Base-by-base conservation (phyloP, 2,329 filamentous ascomycete genomes). In the Fusarium albidum region DNA sequence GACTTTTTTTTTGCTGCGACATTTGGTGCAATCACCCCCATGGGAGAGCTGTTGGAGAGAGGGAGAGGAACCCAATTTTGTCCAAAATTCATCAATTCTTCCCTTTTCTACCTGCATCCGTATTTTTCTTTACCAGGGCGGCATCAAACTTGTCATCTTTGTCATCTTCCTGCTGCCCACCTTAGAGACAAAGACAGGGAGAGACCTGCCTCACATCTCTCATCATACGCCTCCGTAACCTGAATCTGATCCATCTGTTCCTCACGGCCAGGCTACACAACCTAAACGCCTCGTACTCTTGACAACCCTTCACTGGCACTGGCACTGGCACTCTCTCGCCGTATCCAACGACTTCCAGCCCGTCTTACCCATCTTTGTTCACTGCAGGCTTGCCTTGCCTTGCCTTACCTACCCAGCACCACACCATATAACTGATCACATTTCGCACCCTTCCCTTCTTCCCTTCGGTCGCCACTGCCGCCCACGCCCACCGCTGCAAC, bases 221-320 rank as follows among this genome's bases (percentile, higher is more conserved):
- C 49, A 28, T 49, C 43, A 18, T 17, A 54, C 53, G 43, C 48
- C 57, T 45, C 57, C 43, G 28, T 57, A 52, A 49, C 35, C 31
- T 37, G 39, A 54, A 61, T 55, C 41, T 61, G 53, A 55, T 45
- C 21, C 21, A 21, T 21, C 41, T 59, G 42, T 61, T 15, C 34
- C 57, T 55, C 53, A 55, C 57, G 47, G 58, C 44, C n/a, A 33
- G 50, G 45, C 49, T 58, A 45, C 53, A 54, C 45, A 50, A 48
- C 57, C 49, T 43, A 51, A 49, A 61, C 57, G 57, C 57, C 57
- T 61, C 57, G 38, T 59, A 58, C 57, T 40, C 41, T 57, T 45
- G 49, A n/a, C 56, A 54, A 49, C 40, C 49, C 32, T 45, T 31
- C 29, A 44, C 40, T 50, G 39, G 31, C 41, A 31, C 28, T 21